phyloP scores from a whole-genome alignment of 2,329 filamentous ascomycete species.

The Colletotrichum chlorophyti region DNA sequence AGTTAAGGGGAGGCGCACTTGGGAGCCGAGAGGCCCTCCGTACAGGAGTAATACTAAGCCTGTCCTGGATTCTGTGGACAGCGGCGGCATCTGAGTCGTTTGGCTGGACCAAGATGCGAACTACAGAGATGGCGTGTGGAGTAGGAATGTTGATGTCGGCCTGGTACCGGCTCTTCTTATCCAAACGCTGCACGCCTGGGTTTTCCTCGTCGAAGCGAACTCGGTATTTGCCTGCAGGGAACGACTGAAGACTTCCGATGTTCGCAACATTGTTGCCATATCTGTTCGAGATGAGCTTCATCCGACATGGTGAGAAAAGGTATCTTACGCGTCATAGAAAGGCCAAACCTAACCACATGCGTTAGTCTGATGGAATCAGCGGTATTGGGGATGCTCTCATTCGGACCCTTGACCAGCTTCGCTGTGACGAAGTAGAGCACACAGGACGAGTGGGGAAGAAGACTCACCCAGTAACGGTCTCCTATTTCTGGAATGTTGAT shows the following conservation, averaged over 20 bases:
- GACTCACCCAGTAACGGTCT: no score
- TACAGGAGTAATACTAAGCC: background rate
- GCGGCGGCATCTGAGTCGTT: background rate
- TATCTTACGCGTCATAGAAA: no score
- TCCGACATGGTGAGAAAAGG: no score
- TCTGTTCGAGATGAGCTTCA: no score
- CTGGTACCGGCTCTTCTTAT: background rate
- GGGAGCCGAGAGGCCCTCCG: background rate
- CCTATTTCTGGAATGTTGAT: no score
- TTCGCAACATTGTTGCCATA: conserved; percentile 39
- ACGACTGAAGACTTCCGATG: conserved; percentile 30
- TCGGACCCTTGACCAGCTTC: no score
- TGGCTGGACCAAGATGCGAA: conserved; percentile 4
- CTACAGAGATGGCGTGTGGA: conserved; percentile 14
- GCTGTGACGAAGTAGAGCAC: no score
- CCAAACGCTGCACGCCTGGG: conserved; percentile 1
- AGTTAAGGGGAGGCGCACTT: background rate
- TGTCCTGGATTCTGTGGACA: conserved; percentile 5
- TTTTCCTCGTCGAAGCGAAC: conserved; percentile 19
- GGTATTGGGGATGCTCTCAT: no score
- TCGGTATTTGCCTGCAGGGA: conserved; percentile 33
- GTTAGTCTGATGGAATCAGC: no score
- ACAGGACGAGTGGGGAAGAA: no score
- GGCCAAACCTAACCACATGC: no score
- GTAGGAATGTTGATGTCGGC: conserved; percentile 20